Conservation (phyloP, 2,329 filamentous ascomycete species). For the Colletotrichum brevisporum region DNA sequence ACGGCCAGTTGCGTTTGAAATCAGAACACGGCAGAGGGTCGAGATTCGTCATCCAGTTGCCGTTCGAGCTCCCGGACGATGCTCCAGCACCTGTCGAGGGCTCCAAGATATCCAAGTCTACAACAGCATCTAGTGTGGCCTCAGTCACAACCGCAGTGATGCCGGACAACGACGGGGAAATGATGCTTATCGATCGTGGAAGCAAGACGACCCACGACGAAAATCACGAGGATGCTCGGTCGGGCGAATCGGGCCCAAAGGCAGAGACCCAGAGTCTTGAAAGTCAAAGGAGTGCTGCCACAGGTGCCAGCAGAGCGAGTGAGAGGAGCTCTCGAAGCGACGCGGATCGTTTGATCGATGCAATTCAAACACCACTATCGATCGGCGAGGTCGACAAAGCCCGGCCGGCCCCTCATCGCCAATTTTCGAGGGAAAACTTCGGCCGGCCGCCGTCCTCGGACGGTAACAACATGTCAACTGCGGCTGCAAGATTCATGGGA, state of each 20-base stretch:
- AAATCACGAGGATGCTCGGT: neutral
- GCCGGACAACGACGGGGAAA: constrained; percentile 63
- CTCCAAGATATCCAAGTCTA: constrained; percentile 34
- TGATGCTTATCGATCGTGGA: constrained; percentile 71
- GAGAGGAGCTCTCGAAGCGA: constrained; percentile 70
- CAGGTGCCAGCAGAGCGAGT: constrained; percentile 57
- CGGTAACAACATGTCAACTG: neutral
- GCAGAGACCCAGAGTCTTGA: constrained; percentile 52
- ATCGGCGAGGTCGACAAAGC: constrained; percentile 42
- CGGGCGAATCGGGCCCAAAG: neutral
- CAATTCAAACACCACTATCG: constrained; percentile 73
- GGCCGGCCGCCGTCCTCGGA: constrained; percentile 6
- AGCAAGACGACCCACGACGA: constrained; percentile 44
- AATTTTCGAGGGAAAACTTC: constrained; percentile 41
- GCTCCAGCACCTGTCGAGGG: constrained; percentile 45
- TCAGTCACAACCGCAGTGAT: constrained; percentile 51
- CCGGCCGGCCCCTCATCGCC: constrained; percentile 40
- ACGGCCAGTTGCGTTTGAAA: constrained; percentile 86
- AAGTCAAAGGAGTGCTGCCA: constrained; percentile 50
- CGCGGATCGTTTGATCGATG: constrained; percentile 79
- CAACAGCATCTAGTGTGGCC: constrained; percentile 45
- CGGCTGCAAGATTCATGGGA: constrained; percentile 4
- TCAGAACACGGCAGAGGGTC: constrained; percentile 88
- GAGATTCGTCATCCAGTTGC: constrained; percentile 84
- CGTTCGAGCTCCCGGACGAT: constrained; percentile 74